Base-by-base conservation (phyloP, 371 early-diverging fungal species). In the Chytridium lagenaria region DNA sequence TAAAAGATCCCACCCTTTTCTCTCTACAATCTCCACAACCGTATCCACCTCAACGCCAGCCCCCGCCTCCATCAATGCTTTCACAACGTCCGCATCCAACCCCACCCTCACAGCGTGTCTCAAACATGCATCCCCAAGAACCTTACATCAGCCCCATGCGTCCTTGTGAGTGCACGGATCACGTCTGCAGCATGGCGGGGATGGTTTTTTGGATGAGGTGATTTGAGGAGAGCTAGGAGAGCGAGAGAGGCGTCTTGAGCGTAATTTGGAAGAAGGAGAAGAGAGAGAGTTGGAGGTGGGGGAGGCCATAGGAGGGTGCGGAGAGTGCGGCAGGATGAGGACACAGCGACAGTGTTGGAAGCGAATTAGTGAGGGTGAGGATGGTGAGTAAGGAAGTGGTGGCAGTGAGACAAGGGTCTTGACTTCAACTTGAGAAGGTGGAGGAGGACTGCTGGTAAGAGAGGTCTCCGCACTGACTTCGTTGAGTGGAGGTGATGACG, bases 121-220 rank as follows among this genome's bases (percentile, higher is more conserved):
- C 5, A 66, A 28, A 33, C 44, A 49, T 16, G 66, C 66, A 16
- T 66, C 66, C 12, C 66, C 66, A 28, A 66, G 66, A 66, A 66
- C 12, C 28, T 10, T 12, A 66, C 28, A 44, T 66, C 66, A 2
- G 66, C 66, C 7, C 22, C 5, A 16, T 40, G 66, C 2, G 39
- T 10, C n/a, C n/a, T 49, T 37, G 49, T 15, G 3, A 3, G 44
- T 22, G 2, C 36, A 38, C n/a, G n/a, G n/a, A n/a, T n/a, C n/a
- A 40, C 12, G 16, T 16, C 15, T 23, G 37, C 12, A 66, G 19
- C n/a, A 40, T 37, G 16, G 2, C 66, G 5, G 61, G 61, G 61
- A 37, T 34, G 61, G 61, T 33, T 10, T 28, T 28, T 10, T 22
- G 37, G 36, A 7, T 15, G 34, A 61, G 30, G 36, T 31, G 39